phyloP scores from a whole-genome alignment of 2,329 filamentous ascomycete species.

The Penicillium palitans region DNA sequence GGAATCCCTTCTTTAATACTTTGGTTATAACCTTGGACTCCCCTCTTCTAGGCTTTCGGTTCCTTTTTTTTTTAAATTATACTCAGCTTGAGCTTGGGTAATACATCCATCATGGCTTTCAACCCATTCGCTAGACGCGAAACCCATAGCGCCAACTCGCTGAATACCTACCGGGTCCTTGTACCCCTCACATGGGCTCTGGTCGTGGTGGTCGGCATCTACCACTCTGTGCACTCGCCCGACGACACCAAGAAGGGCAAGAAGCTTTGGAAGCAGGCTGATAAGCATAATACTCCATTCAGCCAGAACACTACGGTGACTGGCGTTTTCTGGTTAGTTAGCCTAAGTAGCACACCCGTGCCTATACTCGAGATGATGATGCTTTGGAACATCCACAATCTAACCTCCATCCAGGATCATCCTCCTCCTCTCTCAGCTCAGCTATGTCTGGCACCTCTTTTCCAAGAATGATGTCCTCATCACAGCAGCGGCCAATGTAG shows the following conservation, averaged over 20 bases:
- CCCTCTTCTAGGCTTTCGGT: not conserved
- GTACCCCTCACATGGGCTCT: constrained; percentile 74
- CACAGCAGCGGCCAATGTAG: constrained; percentile 71
- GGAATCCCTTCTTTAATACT: not conserved
- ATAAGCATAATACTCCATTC: constrained; percentile 68
- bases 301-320: constrained; percentile 65
- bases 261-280: constrained; percentile 75
- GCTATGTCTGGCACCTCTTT: constrained; percentile 76
- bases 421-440: constrained; percentile 72
- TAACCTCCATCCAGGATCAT: constrained; percentile 56
- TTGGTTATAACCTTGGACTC: not conserved
- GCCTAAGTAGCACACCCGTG: not conserved
- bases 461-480: constrained; percentile 63
- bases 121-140: constrained; percentile 77
- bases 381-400: not conserved
- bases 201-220: constrained; percentile 69
- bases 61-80: not conserved
- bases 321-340: constrained; percentile 71
- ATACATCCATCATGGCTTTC: constrained; percentile 33
- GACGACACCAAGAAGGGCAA: constrained; percentile 61
- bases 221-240: constrained; percentile 69
- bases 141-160: constrained; percentile 59
- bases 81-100: not conserved
- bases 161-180: constrained; percentile 74
- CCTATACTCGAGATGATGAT: not conserved